Evolutionary conservation across 2,329 filamentous ascomycete genomes (phyloP).

Genomic region (Stagonosporopsis tanaceti): DNA sequence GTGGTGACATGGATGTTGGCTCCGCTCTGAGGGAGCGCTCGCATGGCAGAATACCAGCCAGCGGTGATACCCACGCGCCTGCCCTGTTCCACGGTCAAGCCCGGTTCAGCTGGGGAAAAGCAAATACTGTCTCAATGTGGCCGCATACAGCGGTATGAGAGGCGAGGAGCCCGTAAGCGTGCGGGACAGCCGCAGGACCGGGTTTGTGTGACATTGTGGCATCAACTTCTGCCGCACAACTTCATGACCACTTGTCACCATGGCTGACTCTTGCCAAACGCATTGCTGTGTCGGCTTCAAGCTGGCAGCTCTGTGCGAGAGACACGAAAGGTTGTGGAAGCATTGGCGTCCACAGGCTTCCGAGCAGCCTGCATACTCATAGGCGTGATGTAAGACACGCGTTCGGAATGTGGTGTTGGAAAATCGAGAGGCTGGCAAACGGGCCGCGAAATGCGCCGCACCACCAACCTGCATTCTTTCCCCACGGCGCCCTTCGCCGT

Average conservation of each 20-base stretch:
- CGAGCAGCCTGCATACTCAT: not conserved
- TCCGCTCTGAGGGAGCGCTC: slow-evolving; percentile 11
- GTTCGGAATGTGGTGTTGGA: slow-evolving; percentile 12
- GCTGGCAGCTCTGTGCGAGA: slow-evolving; percentile 2
- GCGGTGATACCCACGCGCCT: slow-evolving; percentile 9
- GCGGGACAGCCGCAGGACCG: slow-evolving; percentile 24
- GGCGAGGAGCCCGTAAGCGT: slow-evolving; percentile 18
- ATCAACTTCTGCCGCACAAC: slow-evolving; percentile 7
- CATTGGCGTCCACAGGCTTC: not conserved
- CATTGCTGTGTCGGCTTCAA: slow-evolving; percentile 1
- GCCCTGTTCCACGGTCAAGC: slow-evolving; percentile 12
- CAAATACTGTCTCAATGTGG: slow-evolving; percentile 9
- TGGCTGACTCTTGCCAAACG: slow-evolving; percentile 9
- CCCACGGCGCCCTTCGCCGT: slow-evolving; percentile 3
- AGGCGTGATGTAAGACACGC: slow-evolving; percentile 4
- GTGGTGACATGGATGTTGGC: slow-evolving; percentile 9
- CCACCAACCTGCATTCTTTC: slow-evolving; percentile 3
- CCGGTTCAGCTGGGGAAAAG: slow-evolving; percentile 17
- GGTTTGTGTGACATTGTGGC: slow-evolving; percentile 25
- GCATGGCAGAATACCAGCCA: slow-evolving; percentile 10
- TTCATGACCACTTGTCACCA: slow-evolving; percentile 7
- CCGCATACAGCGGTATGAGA: slow-evolving; percentile 20
- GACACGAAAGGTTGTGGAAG: slow-evolving; percentile 7
- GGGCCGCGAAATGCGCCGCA: slow-evolving; percentile 5
- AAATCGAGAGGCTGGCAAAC: slow-evolving; percentile 7